phyloP scores from a whole-genome alignment of 129 eudicot species.

The Artemisia annua region DNA sequence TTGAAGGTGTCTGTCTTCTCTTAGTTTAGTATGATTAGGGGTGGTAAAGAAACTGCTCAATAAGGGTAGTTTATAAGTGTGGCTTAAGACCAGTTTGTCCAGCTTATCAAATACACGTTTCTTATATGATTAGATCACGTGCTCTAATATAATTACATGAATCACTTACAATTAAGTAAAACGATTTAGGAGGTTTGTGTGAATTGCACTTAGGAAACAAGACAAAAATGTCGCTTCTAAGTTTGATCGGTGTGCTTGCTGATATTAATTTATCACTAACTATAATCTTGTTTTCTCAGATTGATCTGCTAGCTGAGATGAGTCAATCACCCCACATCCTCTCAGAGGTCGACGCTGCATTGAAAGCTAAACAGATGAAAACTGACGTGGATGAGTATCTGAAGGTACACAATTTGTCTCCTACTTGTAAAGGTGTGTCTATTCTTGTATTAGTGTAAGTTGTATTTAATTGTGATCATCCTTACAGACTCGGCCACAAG shows the following conservation, averaged over 20 bases:
- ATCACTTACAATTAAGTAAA: too few relatives aligned
- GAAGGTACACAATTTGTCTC: conserved; percentile 46
- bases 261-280: neutral
- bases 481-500: conserved; percentile 70
- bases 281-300: conserved; percentile 35
- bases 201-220: neutral
- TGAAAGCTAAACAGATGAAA: conserved; percentile 85
- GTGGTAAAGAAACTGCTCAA: too few relatives aligned
- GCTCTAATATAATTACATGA: too few relatives aligned
- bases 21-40: too few relatives aligned
- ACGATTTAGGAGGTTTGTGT: neutral
- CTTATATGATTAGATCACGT: too few relatives aligned
- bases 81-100: too few relatives aligned
- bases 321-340: conserved; percentile 84
- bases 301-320: conserved; percentile 84
- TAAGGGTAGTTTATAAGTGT: too few relatives aligned
- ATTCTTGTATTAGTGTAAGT: neutral
- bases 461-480: neutral
- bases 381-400: conserved; percentile 85
- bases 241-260: neutral
- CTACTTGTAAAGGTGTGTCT: neutral
- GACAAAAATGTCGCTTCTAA: too few relatives aligned
- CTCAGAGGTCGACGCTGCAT: conserved; percentile 88
- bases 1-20: too few relatives aligned
- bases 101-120: too few relatives aligned